Evolutionary conservation across 176 grass and related monocot species (phyloP), one percentile per base, ranked within the genome.

Genomic region (Oryza nivara): DNA sequence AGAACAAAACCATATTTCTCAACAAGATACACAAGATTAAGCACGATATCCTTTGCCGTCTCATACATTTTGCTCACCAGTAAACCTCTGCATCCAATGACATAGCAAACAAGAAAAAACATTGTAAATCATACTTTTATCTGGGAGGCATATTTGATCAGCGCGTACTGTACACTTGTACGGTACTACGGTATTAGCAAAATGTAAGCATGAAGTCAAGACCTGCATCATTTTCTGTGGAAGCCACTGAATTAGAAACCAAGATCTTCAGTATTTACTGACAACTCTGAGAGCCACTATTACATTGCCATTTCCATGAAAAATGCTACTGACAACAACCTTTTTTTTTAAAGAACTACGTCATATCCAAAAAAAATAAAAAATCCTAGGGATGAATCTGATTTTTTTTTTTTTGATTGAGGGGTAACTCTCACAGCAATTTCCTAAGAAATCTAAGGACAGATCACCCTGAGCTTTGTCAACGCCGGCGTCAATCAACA

Each of bases 41-140:
- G 85, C 32, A 84, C 84, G 11, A 99, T 80, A 23, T 17, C 84
- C 82, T 94, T 99, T 28, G 91, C 96, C 5, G 90, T 99, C n/a
- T 99, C 84, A 38, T 92, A 91, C 96, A 99, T 99, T 88, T 96
- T 99, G 82, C 96, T 99, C 46, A 88, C 89, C n/a, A 99, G 77
- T 36, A 99, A 84, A 17, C 96, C 96, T 67, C 96, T 99, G 85
- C 86, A 94, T 70, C 35, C 74, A 67, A 20, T 14, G 3, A 23
- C 11, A 51, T 47, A 38, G 7, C 41, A 72, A 73, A 60, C 77
- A 72, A 4, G 34, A 83, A 4, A 46, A 65, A 7, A 51, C 25
- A n/a, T 11, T 64, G 26, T 73, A 66, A 16, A 41, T 19, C 64
- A 67, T 67, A 68, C 68, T 51, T 61, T 75, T 45, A 32, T 83